Evolutionary conservation across 129 eudicot species (phyloP).

Genomic region (carrot (Daucus carota)): DH1_v3.0 NC_030383.2:41344001-41344500

Average conservation of each 20-base stretch:
- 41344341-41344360: slow-evolving; percentile 27
- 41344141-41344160: slow-evolving; percentile 52
- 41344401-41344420: slow-evolving; percentile 57
- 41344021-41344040: slow-evolving; percentile 24
- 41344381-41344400: slow-evolving; percentile 75
- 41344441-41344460: slow-evolving; percentile 40
- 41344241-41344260: slow-evolving; percentile 38
- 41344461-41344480: slow-evolving; percentile 35
- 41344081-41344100: slow-evolving; percentile 58
- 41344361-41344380: slow-evolving; percentile 57
- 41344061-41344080: slow-evolving; percentile 63
- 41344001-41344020: slow-evolving; percentile 45
- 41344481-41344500: slow-evolving; percentile 47
- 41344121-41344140: slow-evolving; percentile 52
- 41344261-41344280: slow-evolving; percentile 35
- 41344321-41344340: slow-evolving; percentile 62
- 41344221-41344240: slow-evolving; percentile 48
- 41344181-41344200: slow-evolving; percentile 60
- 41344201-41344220: slow-evolving; percentile 63
- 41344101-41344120: slow-evolving; percentile 39
- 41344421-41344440: slow-evolving; percentile 29
- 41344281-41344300: slow-evolving; percentile 26
- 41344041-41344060: slow-evolving; percentile 41
- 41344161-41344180: slow-evolving; percentile 50
- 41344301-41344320: slow-evolving; percentile 77